Percentiles rank a stretch among this genome's conserved stretches.
Conservation (phyloP, 768 basidiomycete species). For the Phylloporus rhodoxanthus region DNA sequence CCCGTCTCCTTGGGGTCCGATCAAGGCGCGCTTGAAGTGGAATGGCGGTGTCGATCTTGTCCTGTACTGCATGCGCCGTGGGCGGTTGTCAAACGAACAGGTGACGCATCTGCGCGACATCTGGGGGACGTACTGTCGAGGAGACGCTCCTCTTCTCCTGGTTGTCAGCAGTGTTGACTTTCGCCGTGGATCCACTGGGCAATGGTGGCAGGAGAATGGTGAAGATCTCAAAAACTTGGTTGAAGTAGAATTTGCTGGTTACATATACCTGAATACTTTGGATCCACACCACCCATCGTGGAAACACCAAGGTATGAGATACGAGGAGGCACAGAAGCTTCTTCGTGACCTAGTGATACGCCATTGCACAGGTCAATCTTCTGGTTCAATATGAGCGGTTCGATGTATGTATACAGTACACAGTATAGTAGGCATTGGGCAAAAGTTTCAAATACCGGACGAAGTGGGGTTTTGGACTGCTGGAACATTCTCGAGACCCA, state of each 20-base stretch:
- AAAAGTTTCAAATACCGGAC: background rate
- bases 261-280: conserved; percentile 16
- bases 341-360: conserved; percentile 12
- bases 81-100: conserved; percentile 29
- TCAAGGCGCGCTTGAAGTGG: conserved; percentile 11
- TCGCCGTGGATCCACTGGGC: conserved; percentile 13
- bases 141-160: conserved; percentile 13
- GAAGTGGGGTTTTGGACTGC: no score
- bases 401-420: background rate
- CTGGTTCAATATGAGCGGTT: conserved; percentile 3
- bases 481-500: no score
- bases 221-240: conserved; percentile 1
- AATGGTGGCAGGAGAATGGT: conserved; percentile 19
- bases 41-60: conserved; percentile 24
- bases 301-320: conserved; percentile 10
- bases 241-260: conserved; percentile 14
- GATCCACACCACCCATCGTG: conserved; percentile 15
- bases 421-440: background rate
- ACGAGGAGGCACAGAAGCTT: conserved; percentile 14
- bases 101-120: conserved; percentile 31
- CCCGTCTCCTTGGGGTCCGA: conserved; percentile 11
- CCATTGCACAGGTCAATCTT: conserved; percentile 5
- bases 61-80: conserved; percentile 33
- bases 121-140: conserved; percentile 12
- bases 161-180: conserved; percentile 13